phyloP scores from a whole-genome alignment of 768 basidiomycete genomes.

The Mrakia gelida region DNA sequence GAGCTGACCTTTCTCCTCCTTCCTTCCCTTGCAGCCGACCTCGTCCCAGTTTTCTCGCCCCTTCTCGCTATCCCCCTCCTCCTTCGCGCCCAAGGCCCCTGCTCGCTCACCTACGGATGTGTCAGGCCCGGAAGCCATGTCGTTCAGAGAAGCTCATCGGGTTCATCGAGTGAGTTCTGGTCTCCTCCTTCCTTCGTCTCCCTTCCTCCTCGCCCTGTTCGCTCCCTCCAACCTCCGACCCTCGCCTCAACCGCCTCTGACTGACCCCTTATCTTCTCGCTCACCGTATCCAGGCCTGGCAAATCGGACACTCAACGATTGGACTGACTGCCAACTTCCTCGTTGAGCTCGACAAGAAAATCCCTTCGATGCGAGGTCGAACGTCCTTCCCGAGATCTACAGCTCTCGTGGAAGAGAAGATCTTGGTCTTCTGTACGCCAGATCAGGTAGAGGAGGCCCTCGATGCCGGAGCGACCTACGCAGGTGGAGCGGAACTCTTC shows the following conservation, averaged over 20 bases:
- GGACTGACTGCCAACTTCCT: conserved; percentile 77
- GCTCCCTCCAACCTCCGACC: no score
- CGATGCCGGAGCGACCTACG: conserved; percentile 79
- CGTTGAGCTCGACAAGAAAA: conserved; percentile 70
- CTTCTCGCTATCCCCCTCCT: background rate
- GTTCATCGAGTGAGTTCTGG: background rate
- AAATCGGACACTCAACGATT: conserved; percentile 68
- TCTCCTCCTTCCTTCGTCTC: background rate
- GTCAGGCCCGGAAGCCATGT: background rate
- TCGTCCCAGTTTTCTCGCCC: background rate
- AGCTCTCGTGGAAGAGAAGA: conserved; percentile 61
- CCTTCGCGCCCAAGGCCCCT: background rate
- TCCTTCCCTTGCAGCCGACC: background rate
- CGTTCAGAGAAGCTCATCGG: conserved; percentile 1
- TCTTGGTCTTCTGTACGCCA: conserved; percentile 92
- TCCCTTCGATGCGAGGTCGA: conserved; percentile 82
- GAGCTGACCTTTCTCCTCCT: background rate
- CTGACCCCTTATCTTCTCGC: background rate
- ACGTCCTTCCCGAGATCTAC: conserved; percentile 73
- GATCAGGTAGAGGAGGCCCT: conserved; percentile 74
- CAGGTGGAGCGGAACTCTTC: conserved; percentile 84
- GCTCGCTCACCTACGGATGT: background rate
- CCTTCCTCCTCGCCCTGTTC: background rate
- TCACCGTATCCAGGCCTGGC: conserved; percentile 60
- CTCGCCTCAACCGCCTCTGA: no score